Base-by-base conservation (phyloP, 2,329 filamentous ascomycete genomes). In the Xylariaceae sp. region DNA sequence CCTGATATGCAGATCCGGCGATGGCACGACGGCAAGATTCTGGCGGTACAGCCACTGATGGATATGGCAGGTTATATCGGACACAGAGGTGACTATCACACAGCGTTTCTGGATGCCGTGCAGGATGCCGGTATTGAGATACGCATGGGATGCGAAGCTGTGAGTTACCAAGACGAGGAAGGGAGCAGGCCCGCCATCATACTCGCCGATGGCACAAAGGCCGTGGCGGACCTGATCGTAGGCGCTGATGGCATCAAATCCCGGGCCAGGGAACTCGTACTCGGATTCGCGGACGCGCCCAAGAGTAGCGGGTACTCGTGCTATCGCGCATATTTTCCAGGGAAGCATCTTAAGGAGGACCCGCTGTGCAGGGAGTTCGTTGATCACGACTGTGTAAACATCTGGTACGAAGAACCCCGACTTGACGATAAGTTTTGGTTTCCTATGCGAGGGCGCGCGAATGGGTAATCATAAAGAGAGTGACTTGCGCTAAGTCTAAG, bases 291-390 rank as follows among this genome's bases (percentile, higher is more conserved):
- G 34, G 80, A 82, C 57, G 79, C 78, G 44, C 80, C 79, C 0
- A 82, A 82, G 64, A 79, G 77, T 29, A 79, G 76, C 49, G 81
- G 82, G 0, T 84, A 83, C 61, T 80, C 81, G 1, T 81, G 82
- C 39, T 83, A 78, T 71, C 72, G 81, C 21, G 78, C 81, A 0
- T 83, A 77, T 52, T 75, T 76, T 56, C 71, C 73, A 14, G 70
- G 75, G 3, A 62, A 69, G 7, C 67, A 74, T 36, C 65, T 78
- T 14, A 69, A 64, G 29, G 68, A 71, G 7, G 70, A 75, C 33
- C 68, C 71, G 3, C 40, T 70, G 19, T 77, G 74, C 56, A 69
- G 72, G 28, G 73, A 74, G n/a, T 77, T 78, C 41, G 70, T 78
- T 0, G 69, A 73, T 45, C 73, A 76, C 24, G 76, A 79, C 56